These are phyloP conservation scores for Tanacetum coccineum DNA, from an alignment of 129 eudicot genomes.

Conservation along the genomic window DNA sequence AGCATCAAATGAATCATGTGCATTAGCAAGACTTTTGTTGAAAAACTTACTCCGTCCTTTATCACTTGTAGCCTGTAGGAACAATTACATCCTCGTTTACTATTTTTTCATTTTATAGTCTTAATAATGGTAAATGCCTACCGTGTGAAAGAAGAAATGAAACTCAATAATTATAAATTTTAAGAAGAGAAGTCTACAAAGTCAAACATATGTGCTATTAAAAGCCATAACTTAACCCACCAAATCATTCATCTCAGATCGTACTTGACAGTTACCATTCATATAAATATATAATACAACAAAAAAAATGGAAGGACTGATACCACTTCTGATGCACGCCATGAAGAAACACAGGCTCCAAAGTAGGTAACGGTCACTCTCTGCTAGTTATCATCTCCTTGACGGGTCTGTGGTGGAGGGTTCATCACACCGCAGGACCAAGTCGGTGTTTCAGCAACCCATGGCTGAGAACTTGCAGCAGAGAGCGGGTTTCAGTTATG, in stretches of 20 bases:
- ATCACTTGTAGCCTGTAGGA: too few relatives aligned
- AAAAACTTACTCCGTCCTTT: too few relatives aligned
- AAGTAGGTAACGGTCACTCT: slow-evolving; percentile 29
- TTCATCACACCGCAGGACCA: slow-evolving; percentile 33
- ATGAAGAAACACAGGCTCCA: slow-evolving; percentile 31
- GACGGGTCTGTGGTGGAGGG: slow-evolving; percentile 16
- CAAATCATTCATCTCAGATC: not conserved
- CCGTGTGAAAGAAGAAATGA: too few relatives aligned
- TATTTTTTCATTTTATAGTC: too few relatives aligned
- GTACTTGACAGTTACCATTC: not conserved
- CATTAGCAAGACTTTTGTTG: too few relatives aligned
- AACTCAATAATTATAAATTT: too few relatives aligned
- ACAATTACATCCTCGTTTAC: too few relatives aligned
- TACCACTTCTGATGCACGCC: slow-evolving; percentile 31
- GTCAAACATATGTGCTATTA: too few relatives aligned
- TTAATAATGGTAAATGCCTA: too few relatives aligned
- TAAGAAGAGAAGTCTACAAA: too few relatives aligned
- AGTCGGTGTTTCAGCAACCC: not conserved
- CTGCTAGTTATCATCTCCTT: slow-evolving; percentile 32
- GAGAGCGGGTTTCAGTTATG: not conserved
- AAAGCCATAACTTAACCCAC: too few relatives aligned
- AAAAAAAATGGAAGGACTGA: slow-evolving; percentile 31
- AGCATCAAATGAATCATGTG: too few relatives aligned
- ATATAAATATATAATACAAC: not conserved
- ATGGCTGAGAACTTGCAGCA: slow-evolving; percentile 9